These are phyloP conservation scores for Podila epicladia DNA, from an alignment of 192 early-diverging fungal species.

Conservation along the genomic window DNA sequence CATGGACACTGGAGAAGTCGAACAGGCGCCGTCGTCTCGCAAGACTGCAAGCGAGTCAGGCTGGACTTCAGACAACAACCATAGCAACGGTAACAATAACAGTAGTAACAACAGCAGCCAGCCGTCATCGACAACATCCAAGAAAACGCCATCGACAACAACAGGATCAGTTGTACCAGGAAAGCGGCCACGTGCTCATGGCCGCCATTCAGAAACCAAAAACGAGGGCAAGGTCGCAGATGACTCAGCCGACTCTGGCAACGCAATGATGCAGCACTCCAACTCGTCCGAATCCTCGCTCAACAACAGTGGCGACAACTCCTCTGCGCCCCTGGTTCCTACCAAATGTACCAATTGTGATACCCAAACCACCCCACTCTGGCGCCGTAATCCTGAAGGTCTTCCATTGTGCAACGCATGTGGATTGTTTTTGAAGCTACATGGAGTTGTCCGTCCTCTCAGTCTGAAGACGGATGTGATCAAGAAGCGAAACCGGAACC, in stretches of 20 bases:
- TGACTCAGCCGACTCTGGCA: conserved; percentile 6
- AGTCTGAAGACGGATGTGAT: conserved; percentile 92
- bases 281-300: conserved; percentile 28
- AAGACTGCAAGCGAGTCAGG: conserved; percentile 16
- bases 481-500: conserved; percentile 85
- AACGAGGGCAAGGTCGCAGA: conserved; percentile 9
- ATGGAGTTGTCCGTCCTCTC: conserved; percentile 88
- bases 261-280: conserved; percentile 12
- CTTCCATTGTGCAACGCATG: conserved; percentile 97
- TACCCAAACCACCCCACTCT: conserved; percentile 93
- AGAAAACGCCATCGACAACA: conserved; percentile 43
- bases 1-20: conserved; percentile 41
- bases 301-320: conserved; percentile 15
- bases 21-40: conserved; percentile 4
- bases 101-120: background rate
- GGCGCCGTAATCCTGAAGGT: conserved; percentile 92
- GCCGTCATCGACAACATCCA: conserved; percentile 3
- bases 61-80: conserved; percentile 13
- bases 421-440: conserved; percentile 95
- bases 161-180: conserved; percentile 38
- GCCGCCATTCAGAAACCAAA: conserved; percentile 27
- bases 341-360: conserved; percentile 85
- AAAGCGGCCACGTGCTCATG: conserved; percentile 43
- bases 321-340: conserved; percentile 44
- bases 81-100: background rate